Conservation (phyloP, 2,329 filamentous ascomycete species). For the Talaromyces sp. region DNA sequence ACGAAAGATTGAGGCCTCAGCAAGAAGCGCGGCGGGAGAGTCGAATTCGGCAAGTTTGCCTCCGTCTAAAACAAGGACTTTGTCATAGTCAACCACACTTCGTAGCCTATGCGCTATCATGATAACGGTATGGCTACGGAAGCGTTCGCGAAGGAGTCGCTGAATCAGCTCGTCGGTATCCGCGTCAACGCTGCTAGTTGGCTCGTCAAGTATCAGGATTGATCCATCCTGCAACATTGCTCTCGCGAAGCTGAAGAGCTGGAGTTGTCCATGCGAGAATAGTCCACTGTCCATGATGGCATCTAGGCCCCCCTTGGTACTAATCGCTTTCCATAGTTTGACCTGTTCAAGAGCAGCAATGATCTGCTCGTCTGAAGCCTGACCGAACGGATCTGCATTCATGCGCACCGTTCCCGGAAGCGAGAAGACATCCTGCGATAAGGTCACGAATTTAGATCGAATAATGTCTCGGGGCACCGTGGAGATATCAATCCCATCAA, state of each 20-base stretch:
- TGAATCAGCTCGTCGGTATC: constrained; percentile 56
- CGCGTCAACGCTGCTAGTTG: constrained; percentile 48
- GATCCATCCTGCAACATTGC: constrained; percentile 49
- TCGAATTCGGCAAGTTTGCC: constrained; percentile 17
- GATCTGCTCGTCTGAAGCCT: constrained; percentile 19
- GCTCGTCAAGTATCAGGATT: constrained; percentile 43
- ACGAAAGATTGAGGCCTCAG: not conserved
- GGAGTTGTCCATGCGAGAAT: constrained; percentile 56
- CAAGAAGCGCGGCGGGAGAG: not conserved
- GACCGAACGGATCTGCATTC: not conserved
- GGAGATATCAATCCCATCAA: not conserved
- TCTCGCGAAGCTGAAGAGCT: constrained; percentile 59
- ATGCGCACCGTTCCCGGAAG: not conserved
- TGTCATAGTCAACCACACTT: constrained; percentile 36
- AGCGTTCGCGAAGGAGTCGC: constrained; percentile 49
- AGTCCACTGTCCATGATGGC: constrained; percentile 43
- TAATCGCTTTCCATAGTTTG: constrained; percentile 30
- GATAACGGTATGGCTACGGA: constrained; percentile 55
- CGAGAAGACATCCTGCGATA: not conserved
- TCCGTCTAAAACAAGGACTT: constrained; percentile 31
- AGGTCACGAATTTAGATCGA: not conserved
- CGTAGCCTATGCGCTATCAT: constrained; percentile 53
- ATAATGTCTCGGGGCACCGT: not conserved
- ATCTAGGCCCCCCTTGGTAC: constrained; percentile 24
- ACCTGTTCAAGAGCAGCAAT: constrained; percentile 33